Evolutionary conservation across 371 early-diverging fungal genomes (phyloP).

Genomic region (Rhizopus stolonifer): DNA sequence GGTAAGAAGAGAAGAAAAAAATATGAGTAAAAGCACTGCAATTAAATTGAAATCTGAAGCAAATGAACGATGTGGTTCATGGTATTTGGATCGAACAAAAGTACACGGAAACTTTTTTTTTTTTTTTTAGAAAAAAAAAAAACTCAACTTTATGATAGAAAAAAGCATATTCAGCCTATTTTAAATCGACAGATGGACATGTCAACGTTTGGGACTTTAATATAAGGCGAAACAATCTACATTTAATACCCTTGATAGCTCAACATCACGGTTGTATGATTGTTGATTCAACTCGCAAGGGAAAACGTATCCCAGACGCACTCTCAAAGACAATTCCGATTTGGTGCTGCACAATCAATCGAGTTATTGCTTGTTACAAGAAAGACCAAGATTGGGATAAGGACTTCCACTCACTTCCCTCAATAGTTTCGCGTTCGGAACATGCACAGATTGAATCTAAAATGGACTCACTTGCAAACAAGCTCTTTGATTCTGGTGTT

Average conservation of each 20-base stretch:
- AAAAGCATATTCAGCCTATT: conserved; percentile 70
- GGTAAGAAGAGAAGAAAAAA: conserved; percentile 34
- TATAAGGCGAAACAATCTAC: conserved; percentile 74
- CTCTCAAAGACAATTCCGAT: conserved; percentile 86
- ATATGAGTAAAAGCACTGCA: background rate
- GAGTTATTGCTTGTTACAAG: conserved; percentile 30
- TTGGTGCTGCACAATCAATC: conserved; percentile 81
- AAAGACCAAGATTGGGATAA: conserved; percentile 50
- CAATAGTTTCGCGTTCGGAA: conserved; percentile 69
- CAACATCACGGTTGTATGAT: conserved; percentile 70
- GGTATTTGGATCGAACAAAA: conserved; percentile 74
- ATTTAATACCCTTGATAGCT: conserved; percentile 61
- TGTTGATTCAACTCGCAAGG: conserved; percentile 85
- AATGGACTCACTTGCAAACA: conserved; percentile 61
- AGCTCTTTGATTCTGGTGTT: conserved; percentile 55
- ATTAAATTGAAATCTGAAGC: conserved; percentile 29
- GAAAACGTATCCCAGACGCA: conserved; percentile 83
- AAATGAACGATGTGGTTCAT: conserved; percentile 82
- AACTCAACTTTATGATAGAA: conserved; percentile 28
- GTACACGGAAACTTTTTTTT: conserved; percentile 29
- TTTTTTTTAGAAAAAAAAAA: background rate
- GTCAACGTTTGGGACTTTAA: conserved; percentile 82
- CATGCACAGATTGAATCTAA: conserved; percentile 64
- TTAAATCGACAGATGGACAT: conserved; percentile 92
- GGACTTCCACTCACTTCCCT: conserved; percentile 64